Conservation (phyloP, 768 basidiomycete species). For the Pholiota molesta region DNA sequence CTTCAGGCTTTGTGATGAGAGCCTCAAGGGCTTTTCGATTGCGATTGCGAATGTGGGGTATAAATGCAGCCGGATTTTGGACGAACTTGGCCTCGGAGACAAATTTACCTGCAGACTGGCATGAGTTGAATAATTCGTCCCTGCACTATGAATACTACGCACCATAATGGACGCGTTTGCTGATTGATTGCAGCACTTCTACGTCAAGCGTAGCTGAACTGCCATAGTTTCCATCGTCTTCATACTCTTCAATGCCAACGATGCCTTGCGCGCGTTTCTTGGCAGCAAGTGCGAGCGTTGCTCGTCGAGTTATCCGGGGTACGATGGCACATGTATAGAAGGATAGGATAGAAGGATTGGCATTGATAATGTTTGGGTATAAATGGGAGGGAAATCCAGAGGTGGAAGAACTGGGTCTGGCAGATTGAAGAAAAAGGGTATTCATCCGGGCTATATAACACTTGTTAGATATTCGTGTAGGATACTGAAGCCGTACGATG, state of each 20-base stretch:
- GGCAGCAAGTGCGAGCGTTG: constrained; percentile 67
- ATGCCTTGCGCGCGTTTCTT: constrained; percentile 71
- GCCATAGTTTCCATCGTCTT: constrained; percentile 98
- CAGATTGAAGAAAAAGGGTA: constrained; percentile 90
- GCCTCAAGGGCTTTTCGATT: constrained; percentile 79
- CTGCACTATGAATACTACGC: constrained; percentile 22
- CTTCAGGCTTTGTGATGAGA: constrained; percentile 96
- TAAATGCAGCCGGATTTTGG: constrained; percentile 82
- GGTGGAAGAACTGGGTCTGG: constrained; percentile 82
- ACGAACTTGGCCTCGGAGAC: constrained; percentile 97
- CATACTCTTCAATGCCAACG: constrained; percentile 65
- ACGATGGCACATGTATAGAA: constrained; percentile 92
- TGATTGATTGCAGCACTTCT: constrained; percentile 96
- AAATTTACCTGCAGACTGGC: constrained; percentile 80
- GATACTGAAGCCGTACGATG: neutral
- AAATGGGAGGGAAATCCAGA: constrained; percentile 77
- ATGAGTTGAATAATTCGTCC: constrained; percentile 3
- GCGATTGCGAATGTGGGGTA: constrained; percentile 86
- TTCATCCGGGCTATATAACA: constrained; percentile 82
- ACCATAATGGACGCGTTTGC: constrained; percentile 99
- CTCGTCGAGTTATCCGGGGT: constrained; percentile 81
- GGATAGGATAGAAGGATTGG: constrained; percentile 80
- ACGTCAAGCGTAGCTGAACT: constrained; percentile 94
- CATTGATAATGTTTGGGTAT: constrained; percentile 80
- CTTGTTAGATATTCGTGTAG: constrained; percentile 4